Conservation (phyloP, 495 filamentous ascomycete genomes). For the Ramalina peruviana region DNA sequence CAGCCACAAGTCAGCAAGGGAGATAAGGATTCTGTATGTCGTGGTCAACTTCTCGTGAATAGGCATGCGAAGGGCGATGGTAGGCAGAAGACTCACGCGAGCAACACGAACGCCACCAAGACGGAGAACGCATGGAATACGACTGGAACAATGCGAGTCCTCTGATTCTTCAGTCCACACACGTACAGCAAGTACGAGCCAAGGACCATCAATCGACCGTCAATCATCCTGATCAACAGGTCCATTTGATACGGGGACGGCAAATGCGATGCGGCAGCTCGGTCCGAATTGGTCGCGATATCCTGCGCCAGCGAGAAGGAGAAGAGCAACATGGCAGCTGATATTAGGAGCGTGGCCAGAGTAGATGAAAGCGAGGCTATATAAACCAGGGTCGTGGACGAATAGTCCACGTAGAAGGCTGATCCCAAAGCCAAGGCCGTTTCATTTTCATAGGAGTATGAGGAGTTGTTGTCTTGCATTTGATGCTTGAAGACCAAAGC, state of each 20-base stretch:
- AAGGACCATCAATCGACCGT: not conserved
- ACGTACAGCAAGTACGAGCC: not conserved
- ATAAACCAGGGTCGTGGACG: not conserved
- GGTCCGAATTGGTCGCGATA: not conserved
- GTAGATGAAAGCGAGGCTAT: not conserved
- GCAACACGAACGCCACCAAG: not conserved
- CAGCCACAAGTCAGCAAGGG: not conserved
- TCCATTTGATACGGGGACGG: conserved; percentile 1
- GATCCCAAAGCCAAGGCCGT: not conserved
- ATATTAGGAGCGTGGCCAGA: not conserved
- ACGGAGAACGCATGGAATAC: not conserved
- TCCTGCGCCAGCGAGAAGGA: not conserved
- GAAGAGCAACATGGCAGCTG: not conserved
- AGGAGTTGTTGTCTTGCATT: not conserved
- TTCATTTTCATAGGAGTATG: not conserved
- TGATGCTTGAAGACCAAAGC: not conserved
- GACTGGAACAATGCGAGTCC: not conserved
- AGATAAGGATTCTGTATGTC: not conserved
- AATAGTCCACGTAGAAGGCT: conserved; percentile 1
- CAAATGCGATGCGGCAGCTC: not conserved
- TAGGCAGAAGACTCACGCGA: not conserved
- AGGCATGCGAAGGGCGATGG: not conserved
- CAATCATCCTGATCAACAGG: not conserved
- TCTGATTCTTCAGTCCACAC: not conserved
- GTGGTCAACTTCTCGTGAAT: not conserved